Evolutionary conservation across 345 rosid species (phyloP).

Genomic region (Chamaenerion angustifolium): DNA sequence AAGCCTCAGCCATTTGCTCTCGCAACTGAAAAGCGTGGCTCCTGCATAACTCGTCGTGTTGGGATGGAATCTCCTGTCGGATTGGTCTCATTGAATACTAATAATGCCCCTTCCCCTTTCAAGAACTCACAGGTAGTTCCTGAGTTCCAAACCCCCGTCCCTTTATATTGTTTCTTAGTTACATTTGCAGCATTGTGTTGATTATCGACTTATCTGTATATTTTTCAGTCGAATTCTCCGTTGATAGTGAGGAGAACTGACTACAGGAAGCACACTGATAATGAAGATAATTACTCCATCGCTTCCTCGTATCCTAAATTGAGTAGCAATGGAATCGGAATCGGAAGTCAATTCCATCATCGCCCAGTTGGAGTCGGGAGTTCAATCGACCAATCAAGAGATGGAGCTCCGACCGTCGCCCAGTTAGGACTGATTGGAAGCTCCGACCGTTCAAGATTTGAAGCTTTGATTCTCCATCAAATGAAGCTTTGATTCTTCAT

Average conservation of each 20-base stretch:
- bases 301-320: conserved; percentile 90
- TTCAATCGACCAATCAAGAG: too few species aligned
- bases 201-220: too few species aligned
- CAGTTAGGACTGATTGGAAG: too few species aligned
- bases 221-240: conserved; percentile 41
- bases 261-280: conserved; percentile 53
- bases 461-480: too few species aligned
- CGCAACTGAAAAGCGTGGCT: conserved; percentile 40
- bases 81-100: conserved; percentile 18
- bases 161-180: too few species aligned
- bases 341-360: too few species aligned
- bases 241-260: conserved; percentile 32
- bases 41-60: conserved; percentile 11
- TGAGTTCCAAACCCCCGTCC: too few species aligned
- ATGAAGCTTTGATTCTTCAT: too few species aligned
- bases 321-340: too few species aligned
- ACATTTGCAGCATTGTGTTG: background rate
- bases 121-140: conserved; percentile 39
- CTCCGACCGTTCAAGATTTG: too few species aligned
- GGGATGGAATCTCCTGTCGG: conserved; percentile 16
- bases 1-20: conserved; percentile 39
- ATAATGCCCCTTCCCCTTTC: conserved; percentile 27
- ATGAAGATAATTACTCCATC: conserved; percentile 69
- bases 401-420: too few species aligned
- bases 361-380: too few species aligned